Evolutionary conservation across 148 eudicot genomes (phyloP).

Genomic region (Silene uniflora): DNA sequence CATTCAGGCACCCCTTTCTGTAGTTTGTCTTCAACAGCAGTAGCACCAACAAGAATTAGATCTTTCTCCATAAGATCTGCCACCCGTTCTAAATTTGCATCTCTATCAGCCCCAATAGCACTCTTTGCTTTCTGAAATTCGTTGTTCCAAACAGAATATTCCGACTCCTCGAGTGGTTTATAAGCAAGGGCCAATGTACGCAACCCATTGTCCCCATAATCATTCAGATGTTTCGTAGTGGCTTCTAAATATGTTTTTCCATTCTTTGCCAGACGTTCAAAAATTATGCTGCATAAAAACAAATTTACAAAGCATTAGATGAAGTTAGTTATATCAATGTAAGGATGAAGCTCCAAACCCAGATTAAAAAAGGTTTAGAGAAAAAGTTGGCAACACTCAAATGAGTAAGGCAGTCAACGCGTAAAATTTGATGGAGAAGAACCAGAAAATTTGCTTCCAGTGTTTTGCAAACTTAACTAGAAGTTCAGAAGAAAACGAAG

Average conservation of each 20-base stretch:
- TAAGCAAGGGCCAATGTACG: constrained; percentile 91
- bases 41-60: constrained; percentile 87
- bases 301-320: constrained; percentile 1
- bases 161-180: constrained; percentile 65
- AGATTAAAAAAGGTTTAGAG: neutral
- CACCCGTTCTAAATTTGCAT: constrained; percentile 57
- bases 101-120: constrained; percentile 69
- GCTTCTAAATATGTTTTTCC: constrained; percentile 59
- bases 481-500: constrained; percentile 11
- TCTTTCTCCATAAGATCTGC: constrained; percentile 86
- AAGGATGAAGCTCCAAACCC: neutral
- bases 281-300: constrained; percentile 60
- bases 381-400: neutral
- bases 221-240: constrained; percentile 77
- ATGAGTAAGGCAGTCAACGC: constrained; percentile 4
- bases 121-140: constrained; percentile 75
- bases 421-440: neutral
- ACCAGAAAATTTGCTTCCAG: neutral
- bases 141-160: constrained; percentile 71
- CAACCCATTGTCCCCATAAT: constrained; percentile 89
- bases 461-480: neutral
- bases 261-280: constrained; percentile 76
- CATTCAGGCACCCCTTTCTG: constrained; percentile 95
- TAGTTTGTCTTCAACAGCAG: constrained; percentile 94
- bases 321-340: neutral